Percentiles rank a stretch among this genome's conserved stretches.
Evolutionary conservation across 345 rosid species (phyloP).

Genomic region (Syzygium jambos): DNA sequence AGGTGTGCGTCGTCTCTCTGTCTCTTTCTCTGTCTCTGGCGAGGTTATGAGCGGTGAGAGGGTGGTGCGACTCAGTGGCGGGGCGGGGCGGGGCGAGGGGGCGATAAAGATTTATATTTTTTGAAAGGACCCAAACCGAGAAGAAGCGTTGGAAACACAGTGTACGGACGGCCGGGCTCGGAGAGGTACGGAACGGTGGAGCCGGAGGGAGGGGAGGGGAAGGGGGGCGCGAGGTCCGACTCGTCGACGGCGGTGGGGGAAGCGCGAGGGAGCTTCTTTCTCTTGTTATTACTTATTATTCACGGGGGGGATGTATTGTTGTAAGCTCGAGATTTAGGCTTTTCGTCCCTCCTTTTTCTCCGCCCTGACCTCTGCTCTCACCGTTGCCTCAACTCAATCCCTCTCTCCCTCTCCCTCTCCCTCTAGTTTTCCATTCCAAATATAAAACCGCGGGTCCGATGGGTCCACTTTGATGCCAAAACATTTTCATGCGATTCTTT

Average conservation of each 20-base stretch:
- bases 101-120: not conserved
- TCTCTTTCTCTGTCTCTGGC: too few relatives aligned
- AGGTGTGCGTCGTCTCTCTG: not conserved
- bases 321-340: not conserved
- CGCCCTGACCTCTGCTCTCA: not conserved
- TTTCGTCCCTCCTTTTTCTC: not conserved
- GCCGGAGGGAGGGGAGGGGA: not conserved
- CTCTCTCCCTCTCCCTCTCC: too few relatives aligned
- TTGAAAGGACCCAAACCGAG: not conserved
- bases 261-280: not conserved
- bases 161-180: not conserved
- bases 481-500: not conserved
- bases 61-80: not conserved
- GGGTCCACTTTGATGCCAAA: not conserved
- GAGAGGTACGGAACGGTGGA: not conserved
- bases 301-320: too few relatives aligned
- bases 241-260: not conserved
- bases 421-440: not conserved
- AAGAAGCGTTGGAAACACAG: not conserved
- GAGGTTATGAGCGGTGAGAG: not conserved
- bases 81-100: not conserved
- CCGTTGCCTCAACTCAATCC: not conserved
- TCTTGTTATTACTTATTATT: not conserved
- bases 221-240: not conserved
- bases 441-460: not conserved